Evolutionary conservation across 2,329 filamentous ascomycete species (phyloP), one percentile per base, ranked within the genome.

Genomic region (Sarocladium oryzae): DNA sequence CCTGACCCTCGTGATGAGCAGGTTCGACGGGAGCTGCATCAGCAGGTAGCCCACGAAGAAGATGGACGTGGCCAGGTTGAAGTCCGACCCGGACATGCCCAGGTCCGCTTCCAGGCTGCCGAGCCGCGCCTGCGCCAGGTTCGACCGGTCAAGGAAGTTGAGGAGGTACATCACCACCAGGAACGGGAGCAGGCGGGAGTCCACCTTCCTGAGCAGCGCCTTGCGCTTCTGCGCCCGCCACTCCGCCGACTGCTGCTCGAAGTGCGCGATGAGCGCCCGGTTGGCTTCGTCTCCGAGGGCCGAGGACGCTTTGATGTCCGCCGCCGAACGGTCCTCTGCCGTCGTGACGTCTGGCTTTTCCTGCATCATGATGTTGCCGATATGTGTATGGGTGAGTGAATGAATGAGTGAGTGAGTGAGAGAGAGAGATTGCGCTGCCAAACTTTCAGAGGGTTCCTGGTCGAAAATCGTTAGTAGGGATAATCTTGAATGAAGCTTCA

Each of bases 21-120:
- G 67, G 54, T 84, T 85, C 0, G 78, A 82, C 0, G 81, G 81
- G 0, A 84, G 64, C 59, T 84, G 79, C 74, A 83, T 82, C 11
- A 82, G 63, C 1, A 84, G 65, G 56, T 84, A 84, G 3, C 79
- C 74, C 1, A 81, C 77, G 54, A 81, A 82, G 62, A 85, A 85
- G 48, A 81, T 64, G 0, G 79, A 81, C 0, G 85, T 72, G 0
- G 84, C 71, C 3, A 79, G 62, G 55, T 81, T 81, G 58, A 78
- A 82, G 45, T 83, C 75, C 2, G 76, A 81, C 7, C 77, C 77
- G 5, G 60, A 66, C 73, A 82, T 78, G 1, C 63, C 63, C 0
- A 82, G 64, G 52, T 82, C 79, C 20, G 66, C 52, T 52, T 82
- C 78, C 0, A 82, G 65, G 0, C 71, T 71, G 1, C 76, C 77